Evolutionary conservation across 1,284 basidiomycete species (phyloP).

Genomic region (Ceratobasidium sp.): DNA sequence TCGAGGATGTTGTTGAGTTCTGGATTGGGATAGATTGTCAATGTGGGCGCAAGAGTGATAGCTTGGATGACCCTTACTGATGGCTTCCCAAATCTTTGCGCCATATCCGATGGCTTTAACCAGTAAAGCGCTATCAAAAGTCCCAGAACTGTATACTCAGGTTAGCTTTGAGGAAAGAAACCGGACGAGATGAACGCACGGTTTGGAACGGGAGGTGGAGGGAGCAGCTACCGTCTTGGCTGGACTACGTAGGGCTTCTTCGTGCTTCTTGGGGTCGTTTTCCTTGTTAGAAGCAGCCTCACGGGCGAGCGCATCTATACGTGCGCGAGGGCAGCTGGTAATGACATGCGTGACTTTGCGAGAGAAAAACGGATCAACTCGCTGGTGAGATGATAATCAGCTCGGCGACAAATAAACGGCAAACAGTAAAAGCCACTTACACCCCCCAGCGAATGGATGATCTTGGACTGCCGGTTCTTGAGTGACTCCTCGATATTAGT

Average conservation of each 20-base stretch:
- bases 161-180: background rate
- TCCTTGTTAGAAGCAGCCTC: constrained; percentile 65
- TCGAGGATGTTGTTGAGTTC: constrained; percentile 50
- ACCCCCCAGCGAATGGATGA: constrained; percentile 73
- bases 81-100: constrained; percentile 79
- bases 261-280: constrained; percentile 52
- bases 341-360: constrained; percentile 87
- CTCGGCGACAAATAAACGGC: constrained; percentile 33
- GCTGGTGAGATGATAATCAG: constrained; percentile 53
- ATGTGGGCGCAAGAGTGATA: background rate
- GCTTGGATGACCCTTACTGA: constrained; percentile 35
- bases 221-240: constrained; percentile 55
- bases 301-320: constrained; percentile 49
- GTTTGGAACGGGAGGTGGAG: constrained; percentile 44
- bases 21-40: constrained; percentile 39
- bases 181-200: constrained; percentile 29
- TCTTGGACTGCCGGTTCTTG: constrained; percentile 58
- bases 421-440: constrained; percentile 62
- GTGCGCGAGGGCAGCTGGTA: constrained; percentile 62
- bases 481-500: constrained; percentile 60
- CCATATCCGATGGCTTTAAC: constrained; percentile 77
- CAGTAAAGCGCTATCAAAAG: constrained; percentile 59
- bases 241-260: constrained; percentile 62
- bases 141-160: constrained; percentile 45
- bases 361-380: constrained; percentile 86